Percentiles rank a stretch among this genome's conserved stretches.
Evolutionary conservation across 2,329 filamentous ascomycete genomes (phyloP).

Genomic region (Salinomyces thailandicus): DNA sequence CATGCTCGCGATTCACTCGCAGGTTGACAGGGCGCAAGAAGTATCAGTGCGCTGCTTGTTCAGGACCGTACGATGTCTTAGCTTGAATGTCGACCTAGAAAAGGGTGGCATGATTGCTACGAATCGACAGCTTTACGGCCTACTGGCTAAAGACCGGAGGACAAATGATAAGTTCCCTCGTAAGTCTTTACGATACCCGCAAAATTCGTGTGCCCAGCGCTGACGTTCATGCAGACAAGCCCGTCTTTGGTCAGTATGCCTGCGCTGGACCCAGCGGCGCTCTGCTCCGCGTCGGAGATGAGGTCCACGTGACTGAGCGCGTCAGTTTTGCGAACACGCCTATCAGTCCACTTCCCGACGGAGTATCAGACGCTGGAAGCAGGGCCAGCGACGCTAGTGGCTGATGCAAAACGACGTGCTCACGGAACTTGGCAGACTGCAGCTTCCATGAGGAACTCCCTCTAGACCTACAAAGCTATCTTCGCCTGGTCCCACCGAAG

Average conservation of each 20-base stretch:
- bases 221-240: conserved; percentile 18
- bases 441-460: too few relatives aligned
- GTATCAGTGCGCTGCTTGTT: conserved; percentile 25
- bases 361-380: neutral
- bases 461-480: too few relatives aligned
- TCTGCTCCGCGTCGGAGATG: conserved; percentile 23
- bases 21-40: conserved; percentile 20
- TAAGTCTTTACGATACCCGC: conserved; percentile 8
- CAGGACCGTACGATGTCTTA: conserved; percentile 21
- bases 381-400: neutral
- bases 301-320: conserved; percentile 22
- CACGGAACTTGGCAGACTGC: too few relatives aligned
- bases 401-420: too few relatives aligned
- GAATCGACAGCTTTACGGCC: conserved; percentile 23
- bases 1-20: conserved; percentile 23
- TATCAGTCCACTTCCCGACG: neutral
- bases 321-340: conserved; percentile 1
- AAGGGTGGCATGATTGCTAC: conserved; percentile 25
- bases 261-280: conserved; percentile 26
- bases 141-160: conserved; percentile 23
- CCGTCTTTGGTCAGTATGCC: conserved; percentile 27
- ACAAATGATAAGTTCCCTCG: conserved; percentile 24
- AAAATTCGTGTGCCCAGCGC: too few relatives aligned
- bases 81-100: conserved; percentile 23
- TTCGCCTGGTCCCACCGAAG: conserved; percentile 25